Evolutionary conservation across 2,329 filamentous ascomycete genomes (phyloP), one percentile per base, ranked within the genome.

Genomic region (Rhynchosporium secalis): DNA sequence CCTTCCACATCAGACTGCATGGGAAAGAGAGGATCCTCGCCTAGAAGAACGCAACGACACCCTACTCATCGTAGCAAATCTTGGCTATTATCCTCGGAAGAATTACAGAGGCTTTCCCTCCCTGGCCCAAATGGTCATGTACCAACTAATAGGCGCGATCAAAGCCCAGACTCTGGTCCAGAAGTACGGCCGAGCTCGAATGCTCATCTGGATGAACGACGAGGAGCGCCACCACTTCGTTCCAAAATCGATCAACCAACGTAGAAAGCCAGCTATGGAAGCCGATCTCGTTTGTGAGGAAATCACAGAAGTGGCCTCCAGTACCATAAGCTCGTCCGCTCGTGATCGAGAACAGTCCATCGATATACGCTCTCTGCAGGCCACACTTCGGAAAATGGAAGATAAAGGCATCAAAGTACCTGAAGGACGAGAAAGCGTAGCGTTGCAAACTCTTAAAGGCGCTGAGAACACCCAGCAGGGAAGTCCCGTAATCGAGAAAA

Each of bases 121-220:
- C 68, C 73, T 89, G 63, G 80, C 81, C 56, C 75, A 78, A 62
- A 78, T 89, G 61, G 75, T 90, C 1, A 72, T 88, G 1, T 82
- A 85, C 71, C 86, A 90, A 71, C 81, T 91, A 62, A 78, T 87
- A 68, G 78, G 76, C 48, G 80, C 82, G 56, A 83, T 90, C 60
- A 80, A 85, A 64, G 77, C 79, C 2, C 80, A 85, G 56, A 75
- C 79, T 0, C 78, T 88, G 0, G 84, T 96, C 68, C 89, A 96
- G 69, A 79, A 80, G 33, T 93, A 92, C 72, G 94, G 94, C 3
- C 82, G 87, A 20, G 87, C 96, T 3, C 86, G 92, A 55, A 88
- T 94, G 79, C 80, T 98, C 0, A 73, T 93, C 45, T 93, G 92
- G 87, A 71, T 87, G 3, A 81, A 83, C 1, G 79, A 87, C 48